Conservation (phyloP, 1,139 yeast species). For the Geotrichum bryndzae region DNA sequence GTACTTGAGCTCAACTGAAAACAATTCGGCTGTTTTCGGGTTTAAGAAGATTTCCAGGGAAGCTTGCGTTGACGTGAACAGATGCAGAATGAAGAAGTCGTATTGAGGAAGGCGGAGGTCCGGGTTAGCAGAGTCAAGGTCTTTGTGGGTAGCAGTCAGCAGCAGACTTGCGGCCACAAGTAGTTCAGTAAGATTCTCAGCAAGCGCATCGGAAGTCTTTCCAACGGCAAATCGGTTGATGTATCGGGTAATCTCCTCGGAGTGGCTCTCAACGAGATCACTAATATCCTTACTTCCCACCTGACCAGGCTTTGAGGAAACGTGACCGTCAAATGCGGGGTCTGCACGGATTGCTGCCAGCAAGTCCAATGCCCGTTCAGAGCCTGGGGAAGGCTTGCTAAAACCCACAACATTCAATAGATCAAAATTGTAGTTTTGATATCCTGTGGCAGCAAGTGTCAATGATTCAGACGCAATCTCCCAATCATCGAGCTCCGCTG, state of each 20-base stretch:
- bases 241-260: background rate
- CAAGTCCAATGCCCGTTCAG: background rate
- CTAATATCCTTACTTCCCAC: background rate
- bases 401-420: constrained; percentile 1
- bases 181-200: constrained; percentile 14
- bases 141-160: constrained; percentile 26
- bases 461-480: constrained; percentile 33
- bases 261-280: background rate
- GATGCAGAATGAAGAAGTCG: constrained; percentile 31
- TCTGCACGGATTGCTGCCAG: constrained; percentile 21
- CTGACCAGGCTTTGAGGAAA: background rate
- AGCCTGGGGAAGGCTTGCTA: constrained; percentile 7
- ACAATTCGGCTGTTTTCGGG: constrained; percentile 2
- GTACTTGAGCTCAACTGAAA: constrained; percentile 19
- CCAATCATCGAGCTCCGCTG: constrained; percentile 31
- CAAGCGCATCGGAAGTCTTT: background rate
- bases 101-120: constrained; percentile 21
- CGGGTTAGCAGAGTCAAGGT: constrained; percentile 4
- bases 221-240: constrained; percentile 1
- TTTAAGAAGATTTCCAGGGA: constrained; percentile 24
- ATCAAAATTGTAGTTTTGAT: background rate
- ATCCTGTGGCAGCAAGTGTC: constrained; percentile 20
- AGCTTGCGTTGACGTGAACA: constrained; percentile 31
- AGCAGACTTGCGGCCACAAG: constrained; percentile 24
- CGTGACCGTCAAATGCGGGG: constrained; percentile 19